Evolutionary conservation across 2,329 filamentous ascomycete genomes (phyloP), one percentile per base, ranked within the genome.

Genomic region (Leptographium galeiforme): DNA sequence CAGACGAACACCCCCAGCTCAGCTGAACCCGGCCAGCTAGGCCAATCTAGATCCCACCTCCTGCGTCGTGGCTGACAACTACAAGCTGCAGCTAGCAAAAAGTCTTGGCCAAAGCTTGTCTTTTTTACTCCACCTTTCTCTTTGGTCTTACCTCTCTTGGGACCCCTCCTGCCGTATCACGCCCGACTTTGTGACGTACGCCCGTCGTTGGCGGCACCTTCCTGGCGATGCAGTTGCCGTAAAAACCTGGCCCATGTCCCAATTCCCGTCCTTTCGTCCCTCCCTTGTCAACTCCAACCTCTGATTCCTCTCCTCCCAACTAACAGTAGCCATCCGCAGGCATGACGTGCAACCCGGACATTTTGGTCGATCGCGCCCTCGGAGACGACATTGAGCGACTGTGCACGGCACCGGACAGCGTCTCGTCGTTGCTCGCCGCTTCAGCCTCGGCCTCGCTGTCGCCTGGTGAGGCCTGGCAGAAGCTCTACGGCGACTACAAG

Each of bases 371-470:
- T 16, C 56, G 56, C 16, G 58, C 61, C 59, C 63, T 78, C 38
- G 67, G 71, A 8, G 68, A 75, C 18, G 67, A 68, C 13, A 64
- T 83, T 10, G 68, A 73, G 56, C 64, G 72, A 30, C 66, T 82
- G 11, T 84, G 81, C 62, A 73, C 69, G 33, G 70, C 66, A 13
- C 58, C 64, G 16, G 68, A 75, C 38, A 83, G 74, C 18, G 77
- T 86, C n/a, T 82, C 73, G 34, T 75, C 78, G 0, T 66, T 75
- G 32, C 59, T 85, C 6, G 79, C 78, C 2, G 64, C 70, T 33
- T 67, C 84, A 52, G 77, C 79, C 0, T 65, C 66, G 0, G 77
- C 79, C 0, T 65, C 66, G 0, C 60, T 75, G n/a, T 60, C 74
- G 0, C 80, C 82, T 0, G 70, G 67, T 1, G 70, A 79, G 25